Base-by-base conservation (phyloP, 345 rosid genomes). In the Durio zibethinus region DNA sequence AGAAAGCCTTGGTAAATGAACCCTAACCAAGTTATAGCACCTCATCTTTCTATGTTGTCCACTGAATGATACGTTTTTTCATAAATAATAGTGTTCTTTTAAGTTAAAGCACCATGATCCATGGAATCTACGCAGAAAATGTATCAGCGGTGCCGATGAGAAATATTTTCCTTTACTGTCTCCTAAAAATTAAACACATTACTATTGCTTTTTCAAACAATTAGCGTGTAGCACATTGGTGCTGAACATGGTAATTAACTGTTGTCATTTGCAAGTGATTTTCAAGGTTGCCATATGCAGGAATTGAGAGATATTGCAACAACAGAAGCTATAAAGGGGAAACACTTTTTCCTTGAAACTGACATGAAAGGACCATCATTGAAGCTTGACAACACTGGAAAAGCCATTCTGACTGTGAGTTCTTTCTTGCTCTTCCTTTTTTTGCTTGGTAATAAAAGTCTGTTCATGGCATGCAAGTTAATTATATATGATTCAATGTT, bases 351-450 rank as follows among this genome's bases (percentile, higher is more conserved):
- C 84, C 94, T 94, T 82, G 98, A 93, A 84, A 78, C 85, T 47
- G 98, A 93, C 81, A 87, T 95, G 76, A 93, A 87, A 79, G 98
- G 98, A 76, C 98, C 97, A 33, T 67, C 81, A 59, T 75, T 94
- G 90, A 94, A 93, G 89, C 94, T 91, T 70, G 97, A 93, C 87
- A 92, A 95, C 76, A 92, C 98, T 56, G 97, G 98, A 81, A 95
- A 93, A 85, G 87, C 97, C 31, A 93, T 89, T 74, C 82, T 96
- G 62, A 96, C 98, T 0, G 97, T 93, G 75, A 86, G 94, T 88
- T 38, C 36, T 48, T 67, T 62, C 33, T 56, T 47, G 10, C 23
- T 36, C 35, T 40, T 31, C 57, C 50, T 21, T 40, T 27, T 40
- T 31, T 40, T 20, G 61, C 12, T 38, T 10, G 7, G 73, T 66